Percentiles rank a stretch among this genome's conserved stretches.
These are phyloP conservation scores for Solanum aculeatissimum DNA, from an alignment of 305 asterid species.

Conservation along the genomic window DNA sequence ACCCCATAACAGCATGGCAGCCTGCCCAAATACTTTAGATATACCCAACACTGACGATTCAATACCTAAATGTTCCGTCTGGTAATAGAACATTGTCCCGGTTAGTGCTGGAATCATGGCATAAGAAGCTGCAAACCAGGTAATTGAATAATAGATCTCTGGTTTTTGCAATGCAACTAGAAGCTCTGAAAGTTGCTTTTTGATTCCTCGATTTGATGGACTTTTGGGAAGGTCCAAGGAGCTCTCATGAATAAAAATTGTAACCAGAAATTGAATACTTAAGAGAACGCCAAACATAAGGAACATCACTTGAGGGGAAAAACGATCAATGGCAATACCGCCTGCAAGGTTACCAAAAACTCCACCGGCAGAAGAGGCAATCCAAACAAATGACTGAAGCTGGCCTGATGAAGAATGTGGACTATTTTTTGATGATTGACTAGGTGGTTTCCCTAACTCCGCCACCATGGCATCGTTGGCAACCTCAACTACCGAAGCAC, in stretches of 20 bases:
- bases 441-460: conserved; percentile 54
- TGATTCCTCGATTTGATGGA: conserved; percentile 28
- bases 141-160: conserved; percentile 46
- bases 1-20: conserved; percentile 87
- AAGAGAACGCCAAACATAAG: conserved; percentile 44
- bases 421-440: conserved; percentile 26
- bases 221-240: conserved; percentile 61
- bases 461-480: conserved; percentile 98
- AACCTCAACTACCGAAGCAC: conserved; percentile 89
- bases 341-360: conserved; percentile 72
- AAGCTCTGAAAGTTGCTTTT: conserved; percentile 54
- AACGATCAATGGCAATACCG: conserved; percentile 44
- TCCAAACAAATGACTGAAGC: conserved; percentile 89
- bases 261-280: conserved; percentile 59
- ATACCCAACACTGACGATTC: conserved; percentile 75
- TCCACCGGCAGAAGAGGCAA: conserved; percentile 83
- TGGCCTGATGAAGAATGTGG: conserved; percentile 56
- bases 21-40: conserved; percentile 91
- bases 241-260: conserved; percentile 46
- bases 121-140: conserved; percentile 73
- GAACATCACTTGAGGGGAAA: conserved; percentile 52
- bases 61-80: conserved; percentile 67
- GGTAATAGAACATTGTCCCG: conserved; percentile 93
- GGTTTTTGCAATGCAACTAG: conserved; percentile 47
- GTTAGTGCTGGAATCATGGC: conserved; percentile 74